Percentiles rank a stretch among this genome's conserved stretches.
Evolutionary conservation across 352 stramenopile species (phyloP).

Genomic region (Phytophthora crassamura): DNA sequence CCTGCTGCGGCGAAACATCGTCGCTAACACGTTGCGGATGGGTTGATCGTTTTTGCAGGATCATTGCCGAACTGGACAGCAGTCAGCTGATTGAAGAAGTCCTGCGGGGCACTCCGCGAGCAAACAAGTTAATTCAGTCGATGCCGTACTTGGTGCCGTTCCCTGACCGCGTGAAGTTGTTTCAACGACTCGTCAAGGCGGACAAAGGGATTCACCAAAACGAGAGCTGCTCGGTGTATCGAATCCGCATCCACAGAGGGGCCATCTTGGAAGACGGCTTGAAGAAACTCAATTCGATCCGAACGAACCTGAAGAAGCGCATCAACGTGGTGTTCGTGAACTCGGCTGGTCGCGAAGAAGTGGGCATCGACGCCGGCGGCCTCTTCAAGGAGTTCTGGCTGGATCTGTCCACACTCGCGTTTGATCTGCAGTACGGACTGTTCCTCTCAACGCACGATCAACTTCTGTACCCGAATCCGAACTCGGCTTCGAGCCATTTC

Average conservation of each 20-base stretch:
- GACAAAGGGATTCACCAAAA: conserved; percentile 68
- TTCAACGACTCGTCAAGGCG: conserved; percentile 60
- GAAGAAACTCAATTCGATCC: conserved; percentile 84
- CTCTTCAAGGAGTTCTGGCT: conserved; percentile 98
- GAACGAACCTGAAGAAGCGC: conserved; percentile 86
- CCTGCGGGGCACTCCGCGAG: conserved; percentile 53
- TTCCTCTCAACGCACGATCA: conserved; percentile 74
- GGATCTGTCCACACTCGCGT: conserved; percentile 90
- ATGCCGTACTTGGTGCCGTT: conserved; percentile 84
- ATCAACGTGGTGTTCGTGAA: conserved; percentile 90
- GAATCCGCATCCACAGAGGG: conserved; percentile 69
- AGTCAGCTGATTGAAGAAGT: conserved; percentile 67
- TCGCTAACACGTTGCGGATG: neutral
- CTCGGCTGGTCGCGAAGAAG: conserved; percentile 90
- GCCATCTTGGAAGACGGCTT: conserved; percentile 91
- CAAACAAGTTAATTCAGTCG: conserved; percentile 67
- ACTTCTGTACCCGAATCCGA: conserved; percentile 95
- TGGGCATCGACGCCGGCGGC: conserved; percentile 96
- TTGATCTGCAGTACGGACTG: conserved; percentile 94
- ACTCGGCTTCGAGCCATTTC: conserved; percentile 86
- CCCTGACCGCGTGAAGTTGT: conserved; percentile 72
- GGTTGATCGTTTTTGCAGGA: conserved; percentile 53
- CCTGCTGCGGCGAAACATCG: neutral
- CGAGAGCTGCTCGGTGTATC: conserved; percentile 48
- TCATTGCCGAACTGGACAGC: conserved; percentile 62